Evolutionary conservation across 257 asterid species (phyloP).

Genomic region (Lantana camara): DNA sequence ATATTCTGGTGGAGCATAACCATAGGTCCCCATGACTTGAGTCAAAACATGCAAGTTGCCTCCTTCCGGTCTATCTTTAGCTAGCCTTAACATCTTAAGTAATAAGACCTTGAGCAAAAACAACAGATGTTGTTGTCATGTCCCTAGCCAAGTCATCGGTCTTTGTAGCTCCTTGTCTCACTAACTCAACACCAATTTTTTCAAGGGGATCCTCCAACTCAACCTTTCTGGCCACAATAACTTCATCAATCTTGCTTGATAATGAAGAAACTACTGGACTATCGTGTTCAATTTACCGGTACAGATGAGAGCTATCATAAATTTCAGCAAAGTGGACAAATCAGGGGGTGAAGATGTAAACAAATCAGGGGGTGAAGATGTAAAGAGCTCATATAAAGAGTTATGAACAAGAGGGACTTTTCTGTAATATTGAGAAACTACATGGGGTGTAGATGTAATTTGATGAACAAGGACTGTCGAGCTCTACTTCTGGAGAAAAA

Average conservation of each 20-base stretch:
- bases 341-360: no score
- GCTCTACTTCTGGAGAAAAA: conserved; percentile 7
- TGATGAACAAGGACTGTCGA: conserved; percentile 3
- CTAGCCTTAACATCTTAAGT: conserved; percentile 99
- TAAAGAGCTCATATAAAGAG: no score
- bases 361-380: no score
- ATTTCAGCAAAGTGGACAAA: conserved; percentile 28
- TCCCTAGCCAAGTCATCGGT: conserved; percentile 98
- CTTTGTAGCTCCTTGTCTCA: conserved; percentile 97
- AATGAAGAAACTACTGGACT: no score
- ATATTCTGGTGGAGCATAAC: no score
- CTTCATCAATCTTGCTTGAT: no score
- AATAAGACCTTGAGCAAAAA: conserved; percentile 95
- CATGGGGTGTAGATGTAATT: no score
- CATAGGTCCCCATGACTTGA: no score
- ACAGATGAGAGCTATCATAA: conserved; percentile 13
- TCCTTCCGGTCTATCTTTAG: no score
- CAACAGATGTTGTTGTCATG: conserved; percentile 97
- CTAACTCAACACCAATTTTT: conserved; percentile 95
- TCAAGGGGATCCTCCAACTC: conserved; percentile 97
- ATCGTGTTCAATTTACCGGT: neutral
- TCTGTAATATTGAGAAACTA: no score
- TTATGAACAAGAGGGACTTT: no score
- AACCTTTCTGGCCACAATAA: conserved; percentile 93
- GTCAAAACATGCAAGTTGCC: no score